phyloP scores from a whole-genome alignment of 805 yeast species.

The Blastobotrys robertii region DNA sequence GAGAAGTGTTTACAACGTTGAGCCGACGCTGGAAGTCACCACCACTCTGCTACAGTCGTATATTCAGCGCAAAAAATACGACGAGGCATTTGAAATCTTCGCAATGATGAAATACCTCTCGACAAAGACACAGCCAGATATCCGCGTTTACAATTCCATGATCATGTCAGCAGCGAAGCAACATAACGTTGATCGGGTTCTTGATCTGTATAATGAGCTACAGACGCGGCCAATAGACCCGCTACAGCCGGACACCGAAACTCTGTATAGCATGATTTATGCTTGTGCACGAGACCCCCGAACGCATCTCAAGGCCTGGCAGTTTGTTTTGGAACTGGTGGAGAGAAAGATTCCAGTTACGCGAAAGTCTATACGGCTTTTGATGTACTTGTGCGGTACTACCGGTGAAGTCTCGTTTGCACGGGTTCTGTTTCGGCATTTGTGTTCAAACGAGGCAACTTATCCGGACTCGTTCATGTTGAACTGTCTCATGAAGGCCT shows the following conservation, averaged over 20 bases:
- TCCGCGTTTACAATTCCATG: conserved; percentile 59
- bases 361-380: conserved; percentile 45
- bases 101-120: conserved; percentile 80
- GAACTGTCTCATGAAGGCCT: conserved; percentile 27
- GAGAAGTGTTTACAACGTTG: conserved; percentile 8
- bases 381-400: conserved; percentile 66
- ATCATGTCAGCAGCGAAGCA: conserved; percentile 54
- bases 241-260: conserved; percentile 33
- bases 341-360: conserved; percentile 26
- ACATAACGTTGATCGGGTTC: conserved; percentile 58
- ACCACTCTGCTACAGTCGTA: conserved; percentile 54
- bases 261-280: conserved; percentile 49
- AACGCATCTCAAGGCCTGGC: conserved; percentile 60
- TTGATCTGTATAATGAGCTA: conserved; percentile 73
- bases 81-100: conserved; percentile 63
- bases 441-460: conserved; percentile 18
- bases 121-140: conserved; percentile 53
- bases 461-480: conserved; percentile 24
- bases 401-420: conserved; percentile 71
- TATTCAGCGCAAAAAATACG: conserved; percentile 38
- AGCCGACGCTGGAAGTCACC: conserved; percentile 29
- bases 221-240: conserved; percentile 25
- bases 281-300: conserved; percentile 52
- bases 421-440: conserved; percentile 40
- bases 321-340: conserved; percentile 56